Base-by-base conservation (phyloP, 2,329 filamentous ascomycete genomes). In the Venturia aucupariae region DNA sequence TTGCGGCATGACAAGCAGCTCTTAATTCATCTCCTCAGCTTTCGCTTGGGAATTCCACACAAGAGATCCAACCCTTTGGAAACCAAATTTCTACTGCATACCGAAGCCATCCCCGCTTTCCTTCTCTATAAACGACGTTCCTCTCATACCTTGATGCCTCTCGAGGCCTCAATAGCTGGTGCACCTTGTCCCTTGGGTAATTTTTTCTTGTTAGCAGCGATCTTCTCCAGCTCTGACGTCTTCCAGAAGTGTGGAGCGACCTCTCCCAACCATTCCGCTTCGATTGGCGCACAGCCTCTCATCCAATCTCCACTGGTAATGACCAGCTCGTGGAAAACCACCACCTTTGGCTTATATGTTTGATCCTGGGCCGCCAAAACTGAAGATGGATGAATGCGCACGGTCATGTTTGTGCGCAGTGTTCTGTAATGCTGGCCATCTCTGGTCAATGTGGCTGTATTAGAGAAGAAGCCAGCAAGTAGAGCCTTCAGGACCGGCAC, bases 161-260 rank as follows among this genome's bases (percentile, higher is more conserved):
- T 57, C 27, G 51, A 22, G 10, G 51, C 51, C 24, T 35, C 51
- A n/a, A 57, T 22, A 35, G 51, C 30, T 17, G 51, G 51, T 13
- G 51, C 51, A 32, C 80, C 81, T 66, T 80, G 75, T 1, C 78
- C 81, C 74, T 88, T 90, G 0, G 86, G 84, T 77, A 88, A 82
- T 76, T 90, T 96, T 78, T 85, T 90, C 66, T 90, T 89, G 71
- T 72, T 2, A 30, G 13, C 19, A 1, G 91, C 90, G 69, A 96
- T 73, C 22, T 82, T 86, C 71, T 97, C 93, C 48, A 97, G 75
- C 72, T 97, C 92, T 77, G 91, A 89, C 78, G 90, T 89, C 78
- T 96, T 97, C 75, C 97, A 90, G 72, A 92, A 96, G 78, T 97
- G 94, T 67, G 93, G 93, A 67, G 94, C 94, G 66, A 94, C 85